These are phyloP conservation scores for Coffea humblotiana DNA, from an alignment of 305 asterid species.

Conservation along the genomic window DNA sequence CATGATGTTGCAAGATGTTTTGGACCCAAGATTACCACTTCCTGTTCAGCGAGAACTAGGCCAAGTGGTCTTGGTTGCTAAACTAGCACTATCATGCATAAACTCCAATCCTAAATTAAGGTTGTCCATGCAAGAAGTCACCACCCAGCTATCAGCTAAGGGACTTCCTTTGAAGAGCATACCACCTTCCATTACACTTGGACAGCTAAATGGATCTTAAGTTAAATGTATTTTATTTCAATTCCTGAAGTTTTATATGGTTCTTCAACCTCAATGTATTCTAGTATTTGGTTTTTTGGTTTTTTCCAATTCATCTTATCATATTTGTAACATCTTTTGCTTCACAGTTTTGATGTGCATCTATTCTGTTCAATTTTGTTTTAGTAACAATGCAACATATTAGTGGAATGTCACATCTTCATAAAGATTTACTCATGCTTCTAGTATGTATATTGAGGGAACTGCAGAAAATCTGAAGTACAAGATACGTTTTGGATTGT, in stretches of 20 bases:
- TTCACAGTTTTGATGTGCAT: too few relatives aligned
- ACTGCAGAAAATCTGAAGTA: too few relatives aligned
- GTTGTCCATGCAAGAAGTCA: constrained; percentile 31
- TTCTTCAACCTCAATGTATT: not conserved
- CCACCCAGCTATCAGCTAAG: constrained; percentile 13
- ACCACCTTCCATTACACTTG: not conserved
- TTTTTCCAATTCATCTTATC: too few relatives aligned
- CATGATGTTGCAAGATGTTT: constrained; percentile 10
- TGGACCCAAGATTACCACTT: constrained; percentile 25
- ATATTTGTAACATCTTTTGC: too few relatives aligned
- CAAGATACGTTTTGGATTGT: too few relatives aligned
- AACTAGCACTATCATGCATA: constrained; percentile 24
- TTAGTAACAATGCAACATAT: too few relatives aligned
- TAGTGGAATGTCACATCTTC: too few relatives aligned
- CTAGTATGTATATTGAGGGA: too few relatives aligned
- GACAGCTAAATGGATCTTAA: not conserved
- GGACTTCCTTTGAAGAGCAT: not conserved
- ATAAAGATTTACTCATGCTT: too few relatives aligned
- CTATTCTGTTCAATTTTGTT: too few relatives aligned
- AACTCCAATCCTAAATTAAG: constrained; percentile 24
- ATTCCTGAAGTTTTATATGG: constrained; percentile 1
- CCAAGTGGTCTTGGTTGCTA: constrained; percentile 16
- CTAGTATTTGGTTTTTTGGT: too few relatives aligned
- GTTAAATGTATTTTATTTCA: not conserved
- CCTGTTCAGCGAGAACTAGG: constrained; percentile 11